Base-by-base conservation (phyloP, 176 grass and related monocot species). In the Chrysopogon serrulatus region DNA sequence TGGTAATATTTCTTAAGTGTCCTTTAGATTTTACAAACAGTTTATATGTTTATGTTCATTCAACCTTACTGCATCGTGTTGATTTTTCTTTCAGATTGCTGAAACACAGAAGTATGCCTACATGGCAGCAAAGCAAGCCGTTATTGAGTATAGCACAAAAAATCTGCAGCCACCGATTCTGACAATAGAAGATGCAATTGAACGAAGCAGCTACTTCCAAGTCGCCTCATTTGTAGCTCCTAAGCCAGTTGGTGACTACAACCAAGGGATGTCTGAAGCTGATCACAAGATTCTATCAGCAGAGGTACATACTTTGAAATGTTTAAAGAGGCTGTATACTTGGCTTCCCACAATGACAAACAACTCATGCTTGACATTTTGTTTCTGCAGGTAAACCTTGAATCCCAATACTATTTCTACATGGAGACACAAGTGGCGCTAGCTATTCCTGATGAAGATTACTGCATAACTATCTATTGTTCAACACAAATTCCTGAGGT, bases 391-490 rank as follows among this genome's bases (percentile, higher is more conserved):
- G 91, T 97, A 78, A 91, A 93, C 59, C 86, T 97, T 68, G 94
- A 80, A 64, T 93, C 91, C 45, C 94, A 97, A 33, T 97, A 97
- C 56, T 91, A 81, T 70, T 97, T 97, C 77, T 97, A 93, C 81
- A 90, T 97, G 94, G 94, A 97, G 69, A 92, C 94, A 4, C 91
- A 97, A 41, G 66, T 59, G 12, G 78, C 88, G 1, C 49, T 97
- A 37, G 91, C 91, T 48, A 82, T 97, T 33, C 94, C 94, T 13
- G 94, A 97, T 65, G 94, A 97, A 82, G 94, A 97, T 64, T 90
- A 91, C 44, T 97, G 94, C 31, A 88, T 97, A 23, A 86, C 90
- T 16, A 65, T 97, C 19, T 97, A 93, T 70, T 36, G 30, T 18
- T 92, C 91, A 6, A 68, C 53, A 10, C 94, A 97, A 77, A 51